Base-by-base conservation (phyloP, 2,329 filamentous ascomycete genomes). In the Thielaviopsis populi region DNA sequence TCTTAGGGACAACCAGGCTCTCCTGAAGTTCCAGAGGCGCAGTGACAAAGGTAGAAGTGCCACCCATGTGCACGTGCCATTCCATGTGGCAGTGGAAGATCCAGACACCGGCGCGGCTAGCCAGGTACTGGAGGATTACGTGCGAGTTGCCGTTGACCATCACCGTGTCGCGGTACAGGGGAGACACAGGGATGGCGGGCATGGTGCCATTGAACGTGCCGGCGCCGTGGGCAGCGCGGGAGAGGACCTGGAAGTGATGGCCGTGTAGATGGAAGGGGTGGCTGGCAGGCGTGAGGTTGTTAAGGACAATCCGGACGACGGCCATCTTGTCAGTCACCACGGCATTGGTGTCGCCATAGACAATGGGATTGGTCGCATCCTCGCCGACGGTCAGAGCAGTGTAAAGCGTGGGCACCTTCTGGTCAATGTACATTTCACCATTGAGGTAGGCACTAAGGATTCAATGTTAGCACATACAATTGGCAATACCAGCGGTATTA, bases 361-460 rank as follows among this genome's bases (percentile, higher is more conserved):
- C 71, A 2, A 65, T 41, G 0, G 74, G 70, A 67, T 79, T 70
- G 5, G 71, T 73, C 69, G 78, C 78, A 69, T 73, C 68, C 0
- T 72, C 68, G 3, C 80, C 80, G 1, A 80, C 74, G 0, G 83
- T 83, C 2, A 87, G 77, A n/a, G 80, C 86, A 2, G 84, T 85
- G 76, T 89, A 91, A 5, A 91, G 75, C 0, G 84, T 83, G 0
- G 87, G 87, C 0, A 89, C 86, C 69, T 83, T 81, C 61, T 86
- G 86, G 7, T 71, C 67, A n/a, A 86, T 79, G 70, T 88, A 90
- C 6, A 85, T 85, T 54, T 61, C 40, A 13, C 27, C 40, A 22
- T 66, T 63, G 48, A 65, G 37, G 37, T 41, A 65, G 40, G 58
- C 59, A 48, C 53, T 56, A 33, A 15, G 24, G 1, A 37, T 5